Base-by-base conservation (phyloP, 106 monocot genomes). In the Allium fistulosum region DNA sequence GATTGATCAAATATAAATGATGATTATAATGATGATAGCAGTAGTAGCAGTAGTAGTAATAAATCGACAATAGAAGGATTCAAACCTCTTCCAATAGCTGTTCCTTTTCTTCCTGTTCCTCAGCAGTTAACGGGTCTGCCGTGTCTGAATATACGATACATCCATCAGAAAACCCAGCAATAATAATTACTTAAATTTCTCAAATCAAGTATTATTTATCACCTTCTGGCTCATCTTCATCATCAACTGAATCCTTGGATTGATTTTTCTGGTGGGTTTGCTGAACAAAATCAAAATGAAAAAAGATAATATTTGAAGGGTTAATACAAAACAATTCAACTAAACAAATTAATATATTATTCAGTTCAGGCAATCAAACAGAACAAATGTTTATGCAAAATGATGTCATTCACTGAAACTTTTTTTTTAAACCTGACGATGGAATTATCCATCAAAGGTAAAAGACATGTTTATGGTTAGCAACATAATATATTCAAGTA, bases 91-190 rank as follows among this genome's bases (percentile, higher is more conserved):
- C 91, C 59, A 96, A 62, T 67, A 96, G 53, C 53, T 84, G 79
- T 59, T 96, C 88, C 56, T 92, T 96, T 56, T 96, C 96, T 86
- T 84, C 88, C 74, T 86, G 85, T 71, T 96, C 96, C 69, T 88
- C 96, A 14, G 80, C 56, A 59, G 92, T 96, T 59, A 96, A 78
- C 51, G 88, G 86, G n/a, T 96, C 91, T 12, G 78, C 77, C n/a
- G 82, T 12, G 13, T 92, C 96, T 96, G 59, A 52, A 74, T 47
- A 60, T 69, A 13, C 66, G 64, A 56, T 61, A 64, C 7, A 58
- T 61, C 61, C 51, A 61, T 47, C n/a, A 74, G 8, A 51, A 48
- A 45, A 8, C 28, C 12, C 7, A 14, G 57, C 28, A 67, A 2
- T 62, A 8, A 69, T 46, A 57, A 15, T 46, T 7, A 63, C 18